Base-by-base conservation (phyloP, 2,329 filamentous ascomycete genomes). In the Cladosporium oxysporum region DNA sequence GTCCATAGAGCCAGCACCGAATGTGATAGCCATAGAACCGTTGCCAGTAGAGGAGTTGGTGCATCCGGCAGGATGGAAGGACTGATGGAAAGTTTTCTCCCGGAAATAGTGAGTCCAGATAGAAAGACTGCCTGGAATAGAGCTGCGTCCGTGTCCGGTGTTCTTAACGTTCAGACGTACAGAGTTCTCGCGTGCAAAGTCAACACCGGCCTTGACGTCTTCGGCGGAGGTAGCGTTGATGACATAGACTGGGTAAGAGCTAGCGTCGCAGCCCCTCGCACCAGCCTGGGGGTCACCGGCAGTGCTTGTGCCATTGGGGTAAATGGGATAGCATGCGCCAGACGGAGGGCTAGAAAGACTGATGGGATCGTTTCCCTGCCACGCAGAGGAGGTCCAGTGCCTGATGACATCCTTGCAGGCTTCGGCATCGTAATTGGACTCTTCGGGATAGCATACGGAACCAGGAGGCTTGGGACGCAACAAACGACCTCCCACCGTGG, bases 81-180 rank as follows among this genome's bases (percentile, higher is more conserved):
- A 64, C 2, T 73, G 49, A 14, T 77, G 71, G 58, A 74, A 74
- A 0, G 23, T 58, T 18, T 78, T 71, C 26, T 74, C 76, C 14
- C 71, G 62, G 5, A 77, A 64, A 33, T 77, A 65, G 35, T 65
- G 68, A n/a, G 72, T 69, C 75, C 76, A 77, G 18, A 78, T 67
- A 47, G 73, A 70, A 21, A 78, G 66, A 49, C 72, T 71, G 5
- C 72, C 73, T 33, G 73, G 71, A 61, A 29, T 76, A 70, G 44
- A 73, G 68, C 35, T 62, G 5, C 67, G 77, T 5, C 82, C 80
- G 71, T 87, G 85, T 1, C 85, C 85, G 0, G 85, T 87, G 69
- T 87, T 86, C 66, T 83, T 81, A 66, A 88, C 80, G 33, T 79
- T 74, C 2, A 83, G 72, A 2, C 81, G 77, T 44, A 83, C 72